Conservation (phyloP, 2,329 filamentous ascomycete species). For the Chaetothyriales sp. region DNA sequence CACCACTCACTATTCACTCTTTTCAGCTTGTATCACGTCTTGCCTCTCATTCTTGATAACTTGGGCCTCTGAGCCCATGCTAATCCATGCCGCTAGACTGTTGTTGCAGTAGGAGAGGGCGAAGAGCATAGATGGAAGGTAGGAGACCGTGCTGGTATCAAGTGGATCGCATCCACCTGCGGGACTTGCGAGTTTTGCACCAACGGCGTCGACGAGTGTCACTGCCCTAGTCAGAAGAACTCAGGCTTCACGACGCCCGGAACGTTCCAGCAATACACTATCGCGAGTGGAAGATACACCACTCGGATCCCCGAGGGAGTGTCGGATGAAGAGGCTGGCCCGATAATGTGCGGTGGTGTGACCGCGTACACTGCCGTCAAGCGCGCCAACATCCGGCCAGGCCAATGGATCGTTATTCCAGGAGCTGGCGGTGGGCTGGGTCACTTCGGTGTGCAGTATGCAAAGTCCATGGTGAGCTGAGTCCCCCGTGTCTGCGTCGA, state of each 20-base stretch:
- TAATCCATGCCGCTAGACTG: slow-evolving; percentile 19
- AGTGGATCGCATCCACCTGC: slow-evolving; percentile 82
- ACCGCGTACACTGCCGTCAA: slow-evolving; percentile 25
- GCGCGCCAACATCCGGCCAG: slow-evolving; percentile 23
- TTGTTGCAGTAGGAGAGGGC: slow-evolving; percentile 59
- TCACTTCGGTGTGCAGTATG: slow-evolving; percentile 22
- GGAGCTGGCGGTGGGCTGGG: slow-evolving; percentile 21
- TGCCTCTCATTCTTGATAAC: neutral
- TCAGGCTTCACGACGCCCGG: slow-evolving; percentile 25
- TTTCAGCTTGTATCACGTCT: neutral
- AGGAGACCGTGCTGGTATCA: slow-evolving; percentile 76
- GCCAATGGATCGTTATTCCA: slow-evolving; percentile 19
- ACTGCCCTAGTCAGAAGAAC: slow-evolving; percentile 24
- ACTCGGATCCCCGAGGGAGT: slow-evolving; percentile 25
- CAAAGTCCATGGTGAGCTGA: slow-evolving; percentile 18
- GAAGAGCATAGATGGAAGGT: slow-evolving; percentile 62
- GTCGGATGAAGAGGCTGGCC: slow-evolving; percentile 24
- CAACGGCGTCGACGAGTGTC: slow-evolving; percentile 22
- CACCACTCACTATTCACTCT: neutral
- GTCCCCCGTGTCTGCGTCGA: neutral
- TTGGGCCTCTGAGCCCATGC: too few relatives aligned
- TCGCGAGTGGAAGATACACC: slow-evolving; percentile 24
- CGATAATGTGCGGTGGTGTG: slow-evolving; percentile 27
- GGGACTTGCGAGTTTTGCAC: slow-evolving; percentile 67
- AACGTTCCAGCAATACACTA: slow-evolving; percentile 25